Base-by-base conservation (phyloP, 2,329 filamentous ascomycete genomes). In the Claviceps cyperi region DNA sequence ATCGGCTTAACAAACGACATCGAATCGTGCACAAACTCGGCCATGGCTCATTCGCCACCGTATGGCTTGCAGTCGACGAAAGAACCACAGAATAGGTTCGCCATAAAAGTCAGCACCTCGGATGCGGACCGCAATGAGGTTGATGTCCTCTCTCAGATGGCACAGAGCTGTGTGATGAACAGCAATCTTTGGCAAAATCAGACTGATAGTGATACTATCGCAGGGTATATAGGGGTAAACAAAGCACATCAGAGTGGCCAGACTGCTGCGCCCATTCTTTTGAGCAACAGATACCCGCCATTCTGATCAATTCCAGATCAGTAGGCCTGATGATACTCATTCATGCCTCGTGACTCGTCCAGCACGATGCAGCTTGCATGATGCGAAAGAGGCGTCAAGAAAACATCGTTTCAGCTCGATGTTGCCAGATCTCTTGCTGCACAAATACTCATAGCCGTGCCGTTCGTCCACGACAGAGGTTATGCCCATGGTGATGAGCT, bases 1-100 rank as follows among this genome's bases (percentile, higher is more conserved):
- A 73, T 43, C 55, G 52, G 1, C 69, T 49, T 19, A 5, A 70
- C 51, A 51, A 64, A 50, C 63, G 67, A 19, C 74, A 73, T 52
- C 58, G 61, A 9, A 58, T 59, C 48, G 61, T 55, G 0, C 60
- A 62, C 7, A 22, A 22, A 5, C 22, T 22, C 22, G 22, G 4
- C 3, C 22, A 22, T 22, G 22, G 21, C 21, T 21, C 21, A 22
- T 22, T 22, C 21, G 3, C 21, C 21, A 22, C 21, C 21, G 21
- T 22, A 21, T 21, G 21, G 22, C 22, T 22, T 22, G 22, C 22
- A 1, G 22, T 22, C 22, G 22, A 22, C 3, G 22, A 22, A 22
- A 4, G n/a, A n/a, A n/a, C 22, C 3, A 22, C 22, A 5, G 5
- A 5, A 5, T 22, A 22, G 4, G 22, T 22, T n/a, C 22, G 22